Evolutionary conservation across 169 alveolate genomes (phyloP).

Genomic region (Cryptosporidium sp.): DNA sequence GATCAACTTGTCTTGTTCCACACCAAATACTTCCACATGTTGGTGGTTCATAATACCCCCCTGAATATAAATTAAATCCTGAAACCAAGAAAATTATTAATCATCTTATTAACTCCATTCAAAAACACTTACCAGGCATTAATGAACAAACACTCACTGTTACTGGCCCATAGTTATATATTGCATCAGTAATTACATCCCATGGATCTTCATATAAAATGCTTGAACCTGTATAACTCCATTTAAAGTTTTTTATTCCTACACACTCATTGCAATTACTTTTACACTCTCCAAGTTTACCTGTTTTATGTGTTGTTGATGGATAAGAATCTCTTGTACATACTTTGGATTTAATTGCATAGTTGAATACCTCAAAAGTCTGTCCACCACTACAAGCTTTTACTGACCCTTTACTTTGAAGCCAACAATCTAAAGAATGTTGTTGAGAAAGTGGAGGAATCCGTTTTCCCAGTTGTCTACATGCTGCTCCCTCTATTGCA

Average conservation of each 20-base stretch:
- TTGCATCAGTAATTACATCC: slow-evolving; percentile 61
- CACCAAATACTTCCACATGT: slow-evolving; percentile 77
- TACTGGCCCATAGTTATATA: slow-evolving; percentile 71
- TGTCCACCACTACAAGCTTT: slow-evolving; percentile 75
- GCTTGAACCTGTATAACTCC: slow-evolving; percentile 69
- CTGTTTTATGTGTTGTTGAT: slow-evolving; percentile 43
- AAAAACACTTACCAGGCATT: slow-evolving; percentile 73
- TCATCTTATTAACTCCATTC: background rate
- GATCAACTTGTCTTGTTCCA: slow-evolving; percentile 79
- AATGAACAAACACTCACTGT: slow-evolving; percentile 73
- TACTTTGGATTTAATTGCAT: slow-evolving; percentile 46
- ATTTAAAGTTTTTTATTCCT: slow-evolving; percentile 29
- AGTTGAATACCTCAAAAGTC: slow-evolving; percentile 60
- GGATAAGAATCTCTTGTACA: slow-evolving; percentile 69
- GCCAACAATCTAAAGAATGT: slow-evolving; percentile 65
- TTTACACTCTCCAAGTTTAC: slow-evolving; percentile 47
- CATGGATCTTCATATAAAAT: slow-evolving; percentile 61
- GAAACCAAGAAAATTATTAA: background rate
- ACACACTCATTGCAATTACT: slow-evolving; percentile 40
- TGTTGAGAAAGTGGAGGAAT: slow-evolving; percentile 73
- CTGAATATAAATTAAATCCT: slow-evolving; percentile 56
- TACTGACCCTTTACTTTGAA: slow-evolving; percentile 34
- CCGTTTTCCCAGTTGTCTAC: slow-evolving; percentile 49
- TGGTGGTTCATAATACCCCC: slow-evolving; percentile 72
- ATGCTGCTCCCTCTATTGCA: slow-evolving; percentile 59